Percentiles rank a stretch among this genome's conserved stretches.
Evolutionary conservation across 208 protist species (phyloP).

Genomic region (Crithidia bombi): DNA sequence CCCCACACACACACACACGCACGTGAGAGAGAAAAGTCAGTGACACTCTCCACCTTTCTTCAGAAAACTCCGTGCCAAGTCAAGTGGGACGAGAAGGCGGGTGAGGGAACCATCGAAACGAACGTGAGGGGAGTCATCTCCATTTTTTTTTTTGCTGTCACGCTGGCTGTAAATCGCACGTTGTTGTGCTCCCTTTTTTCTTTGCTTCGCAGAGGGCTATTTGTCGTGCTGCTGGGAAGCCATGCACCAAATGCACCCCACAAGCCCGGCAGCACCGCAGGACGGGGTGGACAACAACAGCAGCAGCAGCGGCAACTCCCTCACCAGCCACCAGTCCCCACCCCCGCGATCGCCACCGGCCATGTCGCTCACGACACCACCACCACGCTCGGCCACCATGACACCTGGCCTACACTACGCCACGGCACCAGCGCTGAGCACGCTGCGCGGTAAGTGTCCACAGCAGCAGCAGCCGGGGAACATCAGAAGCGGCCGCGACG

Average conservation of each 20-base stretch:
- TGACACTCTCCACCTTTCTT: too few relatives aligned
- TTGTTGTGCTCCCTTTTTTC: too few relatives aligned
- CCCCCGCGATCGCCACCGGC: background rate
- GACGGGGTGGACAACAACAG: background rate
- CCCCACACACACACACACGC: too few relatives aligned
- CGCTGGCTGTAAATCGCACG: too few relatives aligned
- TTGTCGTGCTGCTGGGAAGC: too few relatives aligned
- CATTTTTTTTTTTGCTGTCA: too few relatives aligned
- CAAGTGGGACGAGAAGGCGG: too few relatives aligned
- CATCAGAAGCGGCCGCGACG: background rate
- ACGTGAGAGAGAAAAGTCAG: too few relatives aligned
- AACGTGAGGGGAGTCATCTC: too few relatives aligned
- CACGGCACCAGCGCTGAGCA: background rate
- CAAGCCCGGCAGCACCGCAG: background rate
- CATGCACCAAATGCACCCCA: background rate
- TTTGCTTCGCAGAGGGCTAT: too few relatives aligned
- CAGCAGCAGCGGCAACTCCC: background rate
- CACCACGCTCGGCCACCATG: slow-evolving; percentile 4
- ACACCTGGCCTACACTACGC: background rate
- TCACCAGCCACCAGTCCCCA: background rate
- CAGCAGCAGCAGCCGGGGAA: background rate
- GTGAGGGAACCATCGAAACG: too few relatives aligned
- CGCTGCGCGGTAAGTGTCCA: background rate
- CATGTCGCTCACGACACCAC: background rate
- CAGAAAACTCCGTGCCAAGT: too few relatives aligned